Percentiles rank a stretch among this genome's conserved stretches.
phyloP scores from a whole-genome alignment of 768 basidiomycete genomes.

The Hypholoma fasciculare region DNA sequence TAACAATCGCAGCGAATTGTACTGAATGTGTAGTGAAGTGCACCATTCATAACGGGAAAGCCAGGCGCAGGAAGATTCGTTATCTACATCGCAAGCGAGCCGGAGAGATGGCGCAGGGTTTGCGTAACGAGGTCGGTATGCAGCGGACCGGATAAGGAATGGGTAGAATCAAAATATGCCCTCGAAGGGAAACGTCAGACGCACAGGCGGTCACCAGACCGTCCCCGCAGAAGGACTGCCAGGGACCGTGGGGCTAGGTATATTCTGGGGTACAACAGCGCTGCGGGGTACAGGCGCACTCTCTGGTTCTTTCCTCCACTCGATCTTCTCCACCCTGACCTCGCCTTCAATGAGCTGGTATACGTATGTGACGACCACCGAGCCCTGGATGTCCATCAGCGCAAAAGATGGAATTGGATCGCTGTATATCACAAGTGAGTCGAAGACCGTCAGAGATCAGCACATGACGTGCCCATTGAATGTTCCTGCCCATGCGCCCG shows the following conservation, averaged over 20 bases:
- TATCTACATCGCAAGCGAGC: too few relatives aligned
- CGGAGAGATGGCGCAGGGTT: too few relatives aligned
- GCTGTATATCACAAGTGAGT: constrained; percentile 36
- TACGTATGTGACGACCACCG: constrained; percentile 95
- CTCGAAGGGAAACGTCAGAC: not conserved
- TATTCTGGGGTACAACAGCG: constrained; percentile 50
- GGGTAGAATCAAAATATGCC: not conserved
- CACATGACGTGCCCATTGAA: constrained; percentile 55
- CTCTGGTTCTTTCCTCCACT: constrained; percentile 69
- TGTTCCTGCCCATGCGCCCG: constrained; percentile 89
- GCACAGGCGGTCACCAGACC: constrained; percentile 18
- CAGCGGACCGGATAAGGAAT: not conserved
- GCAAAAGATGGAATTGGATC: constrained; percentile 94
- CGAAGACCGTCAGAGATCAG: not conserved
- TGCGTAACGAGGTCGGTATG: too few relatives aligned
- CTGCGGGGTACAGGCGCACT: constrained; percentile 40
- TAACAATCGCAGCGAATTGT: too few relatives aligned
- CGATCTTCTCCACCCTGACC: constrained; percentile 90
- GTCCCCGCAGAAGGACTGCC: constrained; percentile 22
- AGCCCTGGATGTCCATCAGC: constrained; percentile 96
- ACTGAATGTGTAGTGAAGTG: too few relatives aligned
- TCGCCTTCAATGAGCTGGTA: constrained; percentile 94
- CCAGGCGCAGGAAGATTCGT: too few relatives aligned
- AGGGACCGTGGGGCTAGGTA: constrained; percentile 37
- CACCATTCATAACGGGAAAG: too few relatives aligned